These are phyloP conservation scores for Xanthoconium separans DNA, from an alignment of 1,284 basidiomycete species.

Conservation along the genomic window DNA sequence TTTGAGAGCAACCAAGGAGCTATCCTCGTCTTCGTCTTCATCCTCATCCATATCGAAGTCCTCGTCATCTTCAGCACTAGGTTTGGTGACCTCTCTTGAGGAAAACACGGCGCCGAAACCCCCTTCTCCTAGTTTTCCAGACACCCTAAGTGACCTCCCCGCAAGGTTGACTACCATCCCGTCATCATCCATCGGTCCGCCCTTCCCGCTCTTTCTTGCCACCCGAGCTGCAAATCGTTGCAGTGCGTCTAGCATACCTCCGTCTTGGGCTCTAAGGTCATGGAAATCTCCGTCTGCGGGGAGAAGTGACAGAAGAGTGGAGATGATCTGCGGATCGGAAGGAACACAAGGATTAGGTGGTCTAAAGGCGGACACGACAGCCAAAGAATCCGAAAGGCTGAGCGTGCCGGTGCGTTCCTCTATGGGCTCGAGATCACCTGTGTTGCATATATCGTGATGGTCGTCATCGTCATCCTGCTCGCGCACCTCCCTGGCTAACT, in stretches of 20 bases:
- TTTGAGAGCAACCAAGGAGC: slow-evolving; percentile 83
- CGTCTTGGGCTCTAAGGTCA: slow-evolving; percentile 57
- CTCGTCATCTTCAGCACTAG: slow-evolving; percentile 44
- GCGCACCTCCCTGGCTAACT: slow-evolving; percentile 53
- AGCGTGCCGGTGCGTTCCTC: slow-evolving; percentile 62
- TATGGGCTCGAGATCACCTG: slow-evolving; percentile 25
- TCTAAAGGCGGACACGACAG: slow-evolving; percentile 58
- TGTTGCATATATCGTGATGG: slow-evolving; percentile 22
- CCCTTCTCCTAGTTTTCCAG: slow-evolving; percentile 93
- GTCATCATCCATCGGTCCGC: slow-evolving; percentile 40
- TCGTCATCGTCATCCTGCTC: slow-evolving; percentile 30
- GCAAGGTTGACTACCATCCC: slow-evolving; percentile 52
- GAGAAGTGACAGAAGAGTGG: slow-evolving; percentile 66
- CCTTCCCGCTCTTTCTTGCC: slow-evolving; percentile 43
- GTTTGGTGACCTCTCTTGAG: slow-evolving; percentile 56
- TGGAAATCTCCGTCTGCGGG: slow-evolving; percentile 65
- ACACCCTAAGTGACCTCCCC: slow-evolving; percentile 65
- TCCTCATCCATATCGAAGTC: slow-evolving; percentile 60
- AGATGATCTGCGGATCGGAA: slow-evolving; percentile 68
- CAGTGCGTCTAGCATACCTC: slow-evolving; percentile 63
- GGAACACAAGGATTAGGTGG: slow-evolving; percentile 91
- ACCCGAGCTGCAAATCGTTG: slow-evolving; percentile 63
- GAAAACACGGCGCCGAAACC: slow-evolving; percentile 95
- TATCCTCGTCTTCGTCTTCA: slow-evolving; percentile 39
- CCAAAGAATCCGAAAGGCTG: slow-evolving; percentile 63